Evolutionary conservation across 805 yeast species (phyloP).

Genomic region (Candida ovalis): DNA sequence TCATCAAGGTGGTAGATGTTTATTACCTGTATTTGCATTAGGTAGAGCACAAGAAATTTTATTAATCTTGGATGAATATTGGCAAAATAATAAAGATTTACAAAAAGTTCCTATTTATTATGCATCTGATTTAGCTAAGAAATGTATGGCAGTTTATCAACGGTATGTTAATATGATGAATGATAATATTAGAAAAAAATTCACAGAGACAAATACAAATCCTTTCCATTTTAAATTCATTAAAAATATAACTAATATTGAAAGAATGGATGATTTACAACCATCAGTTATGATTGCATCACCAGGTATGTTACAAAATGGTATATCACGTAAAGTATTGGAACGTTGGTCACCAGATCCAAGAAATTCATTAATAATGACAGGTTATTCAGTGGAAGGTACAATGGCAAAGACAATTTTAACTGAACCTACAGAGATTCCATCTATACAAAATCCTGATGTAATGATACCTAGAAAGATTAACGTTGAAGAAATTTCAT

Average conservation of each 20-base stretch:
- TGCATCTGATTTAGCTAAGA: slow-evolving; percentile 90
- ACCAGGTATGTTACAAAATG: slow-evolving; percentile 98
- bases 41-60: slow-evolving; percentile 96
- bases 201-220: slow-evolving; percentile 73
- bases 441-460: slow-evolving; percentile 78
- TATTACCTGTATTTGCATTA: slow-evolving; percentile 91
- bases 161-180: slow-evolving; percentile 98
- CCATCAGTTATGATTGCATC: slow-evolving; percentile 96
- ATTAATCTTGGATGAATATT: slow-evolving; percentile 88
- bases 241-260: slow-evolving; percentile 73
- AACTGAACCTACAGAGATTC: slow-evolving; percentile 88
- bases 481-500: slow-evolving; percentile 87
- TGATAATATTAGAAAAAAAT: slow-evolving; percentile 73
- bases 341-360: slow-evolving; percentile 99
- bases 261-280: slow-evolving; percentile 85
- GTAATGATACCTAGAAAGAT: slow-evolving; percentile 81
- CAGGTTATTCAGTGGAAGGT: slow-evolving; percentile 98
- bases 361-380: slow-evolving; percentile 77
- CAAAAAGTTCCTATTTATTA: slow-evolving; percentile 81
- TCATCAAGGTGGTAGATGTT: slow-evolving; percentile 83
- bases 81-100: slow-evolving; percentile 81
- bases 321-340: slow-evolving; percentile 83
- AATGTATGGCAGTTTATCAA: slow-evolving; percentile 96
- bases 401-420: slow-evolving; percentile 91
- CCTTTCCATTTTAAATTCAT: slow-evolving; percentile 90